Conservation (phyloP, 208 protist genomes). For the Leishmania tropica region DNA sequence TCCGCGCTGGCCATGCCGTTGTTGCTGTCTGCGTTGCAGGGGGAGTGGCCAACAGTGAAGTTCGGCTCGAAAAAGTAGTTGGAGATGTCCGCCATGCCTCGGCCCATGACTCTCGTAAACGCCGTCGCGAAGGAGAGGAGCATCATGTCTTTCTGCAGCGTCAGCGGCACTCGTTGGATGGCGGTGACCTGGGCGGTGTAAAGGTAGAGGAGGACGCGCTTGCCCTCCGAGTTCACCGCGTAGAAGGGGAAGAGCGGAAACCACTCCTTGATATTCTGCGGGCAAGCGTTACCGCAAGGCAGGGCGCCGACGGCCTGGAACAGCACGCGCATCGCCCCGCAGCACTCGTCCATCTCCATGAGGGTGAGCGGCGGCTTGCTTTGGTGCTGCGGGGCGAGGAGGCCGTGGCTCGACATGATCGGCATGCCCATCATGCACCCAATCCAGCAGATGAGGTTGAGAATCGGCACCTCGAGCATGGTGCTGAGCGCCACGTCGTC, state of each 20-base stretch:
- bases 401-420: constrained; percentile 37
- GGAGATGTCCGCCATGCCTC: constrained; percentile 22
- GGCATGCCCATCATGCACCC: constrained; percentile 62
- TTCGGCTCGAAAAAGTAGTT: constrained; percentile 48
- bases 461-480: constrained; percentile 52
- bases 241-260: constrained; percentile 66
- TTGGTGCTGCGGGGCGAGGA: constrained; percentile 25
- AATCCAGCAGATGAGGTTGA: constrained; percentile 57
- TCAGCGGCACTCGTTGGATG: constrained; percentile 37
- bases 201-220: constrained; percentile 58
- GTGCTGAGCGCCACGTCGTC: constrained; percentile 54
- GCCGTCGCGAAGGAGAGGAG: constrained; percentile 35
- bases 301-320: constrained; percentile 68
- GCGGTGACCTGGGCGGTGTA: constrained; percentile 37
- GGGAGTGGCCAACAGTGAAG: constrained; percentile 25
- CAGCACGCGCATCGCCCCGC: constrained; percentile 46
- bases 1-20: neutral
- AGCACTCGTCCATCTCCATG: constrained; percentile 47
- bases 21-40: neutral
- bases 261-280: constrained; percentile 45
- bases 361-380: constrained; percentile 39
- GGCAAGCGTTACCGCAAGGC: constrained; percentile 48
- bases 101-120: constrained; percentile 18
- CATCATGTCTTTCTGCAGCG: constrained; percentile 45
- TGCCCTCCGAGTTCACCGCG: constrained; percentile 60